Base-by-base conservation (phyloP, 176 grass and related monocot genomes). In the Oryza officinalis region DNA sequence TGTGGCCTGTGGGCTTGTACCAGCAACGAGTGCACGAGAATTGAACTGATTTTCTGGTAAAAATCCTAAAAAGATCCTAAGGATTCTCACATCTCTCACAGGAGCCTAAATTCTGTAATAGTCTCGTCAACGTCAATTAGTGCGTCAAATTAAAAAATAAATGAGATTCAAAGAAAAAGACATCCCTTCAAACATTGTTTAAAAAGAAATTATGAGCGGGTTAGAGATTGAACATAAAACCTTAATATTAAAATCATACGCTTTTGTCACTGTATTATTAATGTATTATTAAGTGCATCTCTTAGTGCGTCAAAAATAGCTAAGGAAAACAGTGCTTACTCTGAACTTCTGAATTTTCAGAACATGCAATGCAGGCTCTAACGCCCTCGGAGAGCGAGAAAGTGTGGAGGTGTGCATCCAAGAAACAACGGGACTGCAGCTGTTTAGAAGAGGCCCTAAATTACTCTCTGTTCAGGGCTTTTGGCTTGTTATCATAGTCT, bases 401-500 rank as follows among this genome's bases (percentile, higher is more conserved):
- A 74, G 4, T 43, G 13, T 64, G 8, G 17, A 79, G 40, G 9
- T 33, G 31, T 65, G 27, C 43, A 33, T 22, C 46, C 49, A 25
- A 71, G 8, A 26, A 57, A n/a, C 18, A 69, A 27, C 8, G 81
- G n/a, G 23, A 11, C 57, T 25, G 57, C 57, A 23, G 20, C 57
- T 61, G n/a, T 61, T 61, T 61, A 61, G 57, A 25, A 25, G 8
- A 25, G 20, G 8, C 20, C n/a, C n/a, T 61, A 61, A 61, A 67
- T 22, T 27, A 6, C 45, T 22, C 45, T 22, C 13, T 49, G 84
- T 25, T 49, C 41, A 65, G 47, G 64, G 9, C 22, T 37, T 71
- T 81, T 65, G 40, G 31, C 44, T 66, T 71, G 69, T 72, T 64
- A 65, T 41, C n/a, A 64, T 65, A 76, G 63, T 45, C 11, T 30